phyloP scores from a whole-genome alignment of 2,329 filamentous ascomycete genomes.

The Clonostachys solani region DNA sequence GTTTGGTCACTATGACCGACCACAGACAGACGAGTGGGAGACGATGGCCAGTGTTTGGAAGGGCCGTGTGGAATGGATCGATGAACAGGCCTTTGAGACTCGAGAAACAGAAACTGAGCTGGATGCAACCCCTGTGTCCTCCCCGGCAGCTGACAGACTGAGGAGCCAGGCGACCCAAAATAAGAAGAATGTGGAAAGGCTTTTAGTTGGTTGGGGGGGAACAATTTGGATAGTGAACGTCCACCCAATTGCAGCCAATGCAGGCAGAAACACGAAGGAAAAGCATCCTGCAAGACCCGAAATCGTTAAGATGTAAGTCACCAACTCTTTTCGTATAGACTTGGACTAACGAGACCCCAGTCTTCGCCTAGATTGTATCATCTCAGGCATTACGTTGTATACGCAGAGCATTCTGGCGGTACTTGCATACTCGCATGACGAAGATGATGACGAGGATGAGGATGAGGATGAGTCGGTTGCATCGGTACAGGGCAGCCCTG shows the following conservation, averaged over 20 bases:
- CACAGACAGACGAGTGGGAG: slow-evolving; percentile 83
- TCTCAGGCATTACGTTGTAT: slow-evolving; percentile 96
- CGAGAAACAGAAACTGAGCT: slow-evolving; percentile 51
- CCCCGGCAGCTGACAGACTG: slow-evolving; percentile 40
- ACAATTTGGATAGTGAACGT: slow-evolving; percentile 96
- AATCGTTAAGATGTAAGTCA: slow-evolving; percentile 85
- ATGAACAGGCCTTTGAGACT: slow-evolving; percentile 72
- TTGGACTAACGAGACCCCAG: slow-evolving; percentile 37
- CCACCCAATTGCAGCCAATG: slow-evolving; percentile 65
- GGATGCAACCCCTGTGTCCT: slow-evolving; percentile 23
- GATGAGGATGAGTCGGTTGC: slow-evolving; percentile 21
- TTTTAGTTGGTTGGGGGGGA: slow-evolving; percentile 92
- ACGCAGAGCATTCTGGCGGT: slow-evolving; percentile 87
- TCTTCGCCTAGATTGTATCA: slow-evolving; percentile 93
- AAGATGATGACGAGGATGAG: slow-evolving; percentile 59
- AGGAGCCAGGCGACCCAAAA: slow-evolving; percentile 43
- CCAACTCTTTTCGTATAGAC: neutral
- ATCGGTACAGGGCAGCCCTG: neutral
- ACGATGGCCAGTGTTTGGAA: slow-evolving; percentile 98
- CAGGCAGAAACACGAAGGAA: slow-evolving; percentile 64
- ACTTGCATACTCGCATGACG: slow-evolving; percentile 81
- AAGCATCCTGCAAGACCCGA: slow-evolving; percentile 76
- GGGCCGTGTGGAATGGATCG: slow-evolving; percentile 87
- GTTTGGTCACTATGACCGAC: slow-evolving; percentile 86
- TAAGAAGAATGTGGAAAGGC: slow-evolving; percentile 61